Base-by-base conservation (phyloP, 139 green algal species). In the Microglena sp. region DNA sequence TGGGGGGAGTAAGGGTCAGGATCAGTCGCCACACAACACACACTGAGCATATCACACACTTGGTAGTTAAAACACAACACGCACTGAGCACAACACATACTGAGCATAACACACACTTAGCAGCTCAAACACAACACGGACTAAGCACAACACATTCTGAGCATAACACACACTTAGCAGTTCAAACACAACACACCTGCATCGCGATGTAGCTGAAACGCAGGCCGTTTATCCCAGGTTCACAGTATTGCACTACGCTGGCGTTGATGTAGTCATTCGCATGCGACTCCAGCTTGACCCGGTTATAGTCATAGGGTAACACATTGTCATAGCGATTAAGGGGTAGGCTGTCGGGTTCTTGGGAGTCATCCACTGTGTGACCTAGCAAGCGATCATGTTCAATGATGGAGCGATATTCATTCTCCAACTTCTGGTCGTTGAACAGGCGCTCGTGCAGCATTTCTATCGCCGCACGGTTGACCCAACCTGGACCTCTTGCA, bases 281-380 rank as follows among this genome's bases (percentile, higher is more conserved):
- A 3, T 40, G 34, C 6, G 7, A 8, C 5, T 40, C 57, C 29
- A 83, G 50, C 44, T 60, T 29, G 33, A 88, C 81, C 0, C 79
- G 62, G 61, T 85, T 88, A 69, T 75, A 72, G 62, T 88, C 82
- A 60, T 81, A 88, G 5, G 82, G 78, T 30, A 88, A 54, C 0
- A 88, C 78, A 54, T 88, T 84, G 26, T 59, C 28, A 60, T 88
- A 88, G 2, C 82, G 70, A 59, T 80, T 80, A 22, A 46, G 53
- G 5, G 59, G 5, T 7, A n/a, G 22, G 24, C 75, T 74, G 0
- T 36, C 62, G 0, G 67, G 60, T 5, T 55, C n/a, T 44, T 73
- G 63, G 0, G 67, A 61, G 5, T 24, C 21, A 2, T 53, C 24
- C 1, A 43, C 57, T 1, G 59, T 53, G 60, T 70, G 59, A 0